A percentile compares a stretch with the other conserved stretches of the same genome.
These are phyloP conservation scores for Rubus parviflorus DNA, from an alignment of 306 rosid species.

Conservation along the genomic window DNA sequence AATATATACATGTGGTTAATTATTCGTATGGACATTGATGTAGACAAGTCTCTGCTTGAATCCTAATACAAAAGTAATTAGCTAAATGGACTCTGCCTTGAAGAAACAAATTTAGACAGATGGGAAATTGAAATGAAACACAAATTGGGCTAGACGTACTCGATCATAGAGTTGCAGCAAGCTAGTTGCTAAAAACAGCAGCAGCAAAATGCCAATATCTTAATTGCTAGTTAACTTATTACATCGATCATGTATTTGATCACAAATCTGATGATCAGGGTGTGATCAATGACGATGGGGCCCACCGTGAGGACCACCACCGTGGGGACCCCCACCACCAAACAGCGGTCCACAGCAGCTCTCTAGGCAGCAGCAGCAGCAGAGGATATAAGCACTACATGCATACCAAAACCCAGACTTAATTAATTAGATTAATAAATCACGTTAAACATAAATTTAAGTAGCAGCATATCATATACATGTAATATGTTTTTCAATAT, in stretches of 20 bases:
- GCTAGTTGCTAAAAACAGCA: not conserved
- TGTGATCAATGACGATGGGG: no score
- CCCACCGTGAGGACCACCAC: not conserved
- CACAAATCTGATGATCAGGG: not conserved
- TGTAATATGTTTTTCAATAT: not conserved
- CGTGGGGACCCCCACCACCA: constrained; percentile 25
- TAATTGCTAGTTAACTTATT: not conserved
- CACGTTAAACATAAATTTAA: not conserved
- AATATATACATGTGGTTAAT: no score
- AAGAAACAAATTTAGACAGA: not conserved
- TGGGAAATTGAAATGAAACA: not conserved
- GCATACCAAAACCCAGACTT: not conserved
- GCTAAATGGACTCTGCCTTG: not conserved
- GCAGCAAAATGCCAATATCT: constrained; percentile 5
- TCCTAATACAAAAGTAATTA: no score
- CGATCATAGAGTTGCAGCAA: constrained; percentile 2
- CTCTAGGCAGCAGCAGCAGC: constrained; percentile 64
- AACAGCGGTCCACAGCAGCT: constrained; percentile 36
- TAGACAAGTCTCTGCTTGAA: no score
- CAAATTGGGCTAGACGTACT: not conserved
- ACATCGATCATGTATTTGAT: not conserved
- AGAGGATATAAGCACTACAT: constrained; percentile 36
- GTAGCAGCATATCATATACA: not conserved
- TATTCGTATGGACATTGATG: no score
- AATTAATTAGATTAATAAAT: not conserved